Conservation (phyloP, 2,329 filamentous ascomycete genomes). For the Aaosphaeria arxii region DNA sequence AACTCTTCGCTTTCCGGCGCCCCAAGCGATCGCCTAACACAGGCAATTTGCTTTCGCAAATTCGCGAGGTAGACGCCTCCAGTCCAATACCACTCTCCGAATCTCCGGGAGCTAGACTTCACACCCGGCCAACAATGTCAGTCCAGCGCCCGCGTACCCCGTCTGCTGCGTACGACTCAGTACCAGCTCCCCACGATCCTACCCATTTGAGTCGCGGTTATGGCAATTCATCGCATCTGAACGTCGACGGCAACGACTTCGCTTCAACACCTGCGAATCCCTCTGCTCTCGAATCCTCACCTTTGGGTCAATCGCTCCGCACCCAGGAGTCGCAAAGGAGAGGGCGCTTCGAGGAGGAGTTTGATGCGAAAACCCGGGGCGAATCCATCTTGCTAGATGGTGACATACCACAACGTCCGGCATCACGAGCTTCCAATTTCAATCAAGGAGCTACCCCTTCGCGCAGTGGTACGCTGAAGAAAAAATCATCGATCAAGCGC, state of each 20-base stretch:
- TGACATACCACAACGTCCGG: constrained; percentile 57
- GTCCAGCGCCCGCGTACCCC: constrained; percentile 24
- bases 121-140: constrained; percentile 15
- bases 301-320: constrained; percentile 32
- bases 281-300: constrained; percentile 20
- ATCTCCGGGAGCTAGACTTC: not conserved
- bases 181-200: constrained; percentile 35
- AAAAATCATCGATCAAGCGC: constrained; percentile 76
- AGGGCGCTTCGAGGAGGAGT: constrained; percentile 67
- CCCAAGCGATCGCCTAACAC: too few relatives aligned
- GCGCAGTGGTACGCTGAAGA: constrained; percentile 78
- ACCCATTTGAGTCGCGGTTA: constrained; percentile 35
- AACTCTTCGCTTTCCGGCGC: too few relatives aligned
- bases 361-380: constrained; percentile 66
- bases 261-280: constrained; percentile 33
- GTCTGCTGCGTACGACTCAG: constrained; percentile 32
- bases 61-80: too few relatives aligned
- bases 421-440: constrained; percentile 53
- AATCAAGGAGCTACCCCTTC: constrained; percentile 48
- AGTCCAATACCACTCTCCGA: too few relatives aligned
- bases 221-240: constrained; percentile 21
- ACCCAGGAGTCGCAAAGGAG: constrained; percentile 17
- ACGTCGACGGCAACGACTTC: constrained; percentile 36
- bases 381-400: constrained; percentile 60
- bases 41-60: too few relatives aligned